phyloP scores from a whole-genome alignment of 2,329 filamentous ascomycete genomes.

The Colletotrichum australisinense region DNA sequence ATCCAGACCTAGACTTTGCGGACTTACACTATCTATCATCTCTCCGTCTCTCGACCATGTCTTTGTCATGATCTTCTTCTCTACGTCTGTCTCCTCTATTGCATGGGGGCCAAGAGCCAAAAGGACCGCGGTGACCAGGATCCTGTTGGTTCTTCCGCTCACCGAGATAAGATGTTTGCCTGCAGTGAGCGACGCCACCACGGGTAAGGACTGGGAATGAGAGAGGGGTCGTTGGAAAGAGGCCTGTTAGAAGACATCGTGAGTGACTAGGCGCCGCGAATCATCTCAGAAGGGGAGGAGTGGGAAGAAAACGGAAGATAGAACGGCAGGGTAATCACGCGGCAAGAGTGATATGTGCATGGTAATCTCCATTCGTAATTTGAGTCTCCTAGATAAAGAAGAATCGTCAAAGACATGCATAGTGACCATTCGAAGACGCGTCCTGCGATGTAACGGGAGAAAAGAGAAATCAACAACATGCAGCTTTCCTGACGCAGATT shows the following conservation, averaged over 20 bases:
- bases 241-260: background rate
- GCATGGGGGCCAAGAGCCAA: background rate
- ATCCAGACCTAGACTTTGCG: background rate
- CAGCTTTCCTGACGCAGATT: background rate
- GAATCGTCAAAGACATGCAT: slow-evolving; percentile 7
- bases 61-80: background rate
- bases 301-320: background rate
- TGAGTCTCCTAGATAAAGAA: background rate
- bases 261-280: background rate
- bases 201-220: slow-evolving; percentile 4
- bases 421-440: slow-evolving; percentile 14
- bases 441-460: slow-evolving; percentile 20
- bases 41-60: background rate
- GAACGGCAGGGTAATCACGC: slow-evolving; percentile 1
- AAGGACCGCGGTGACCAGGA: background rate
- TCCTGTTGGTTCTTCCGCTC: background rate
- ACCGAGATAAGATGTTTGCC: slow-evolving; percentile 26
- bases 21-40: background rate
- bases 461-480: background rate
- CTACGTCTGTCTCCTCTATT: background rate
- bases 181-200: slow-evolving; percentile 23
- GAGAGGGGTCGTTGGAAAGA: background rate
- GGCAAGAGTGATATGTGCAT: background rate
- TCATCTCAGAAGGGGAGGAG: background rate
- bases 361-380: background rate